phyloP scores from a whole-genome alignment of 768 basidiomycete genomes.

The Cyclocybe cylindracea region DNA sequence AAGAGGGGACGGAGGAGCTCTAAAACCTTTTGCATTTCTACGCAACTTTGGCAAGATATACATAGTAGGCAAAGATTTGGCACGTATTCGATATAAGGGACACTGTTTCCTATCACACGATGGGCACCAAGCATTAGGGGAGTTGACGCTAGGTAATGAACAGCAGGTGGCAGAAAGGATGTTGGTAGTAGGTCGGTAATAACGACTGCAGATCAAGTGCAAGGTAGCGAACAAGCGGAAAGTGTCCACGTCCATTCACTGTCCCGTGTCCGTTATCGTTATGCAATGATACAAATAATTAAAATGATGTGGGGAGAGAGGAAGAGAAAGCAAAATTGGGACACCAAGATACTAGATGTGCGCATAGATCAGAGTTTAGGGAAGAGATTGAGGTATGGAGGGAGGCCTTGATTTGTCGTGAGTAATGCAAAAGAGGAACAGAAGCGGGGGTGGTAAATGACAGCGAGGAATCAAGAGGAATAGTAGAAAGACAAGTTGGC shows the following conservation, averaged over 20 bases:
- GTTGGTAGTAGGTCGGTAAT: background rate
- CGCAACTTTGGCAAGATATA: no score
- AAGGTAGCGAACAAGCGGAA: slow-evolving; percentile 39
- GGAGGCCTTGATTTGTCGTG: no score
- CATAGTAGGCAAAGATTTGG: background rate
- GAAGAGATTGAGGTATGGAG: background rate
- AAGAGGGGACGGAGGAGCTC: no score
- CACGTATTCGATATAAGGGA: background rate
- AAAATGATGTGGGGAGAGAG: slow-evolving; percentile 14
- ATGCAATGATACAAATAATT: slow-evolving; percentile 24
- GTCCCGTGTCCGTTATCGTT: slow-evolving; percentile 45
- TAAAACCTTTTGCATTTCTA: no score
- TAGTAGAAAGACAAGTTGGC: no score
- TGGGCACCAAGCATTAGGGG: background rate
- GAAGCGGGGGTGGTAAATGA: no score
- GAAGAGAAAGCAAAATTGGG: slow-evolving; percentile 1
- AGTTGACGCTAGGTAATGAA: slow-evolving; percentile 10
- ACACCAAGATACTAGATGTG: slow-evolving; percentile 7
- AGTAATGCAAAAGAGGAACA: no score
- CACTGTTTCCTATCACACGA: background rate
- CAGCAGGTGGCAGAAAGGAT: slow-evolving; percentile 1
- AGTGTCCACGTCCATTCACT: slow-evolving; percentile 49
- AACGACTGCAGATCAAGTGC: slow-evolving; percentile 40
- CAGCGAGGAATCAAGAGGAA: no score
- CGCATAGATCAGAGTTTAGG: background rate